Conservation (phyloP, 1,284 basidiomycete genomes). For the Sporisorium graminicola region DNA sequence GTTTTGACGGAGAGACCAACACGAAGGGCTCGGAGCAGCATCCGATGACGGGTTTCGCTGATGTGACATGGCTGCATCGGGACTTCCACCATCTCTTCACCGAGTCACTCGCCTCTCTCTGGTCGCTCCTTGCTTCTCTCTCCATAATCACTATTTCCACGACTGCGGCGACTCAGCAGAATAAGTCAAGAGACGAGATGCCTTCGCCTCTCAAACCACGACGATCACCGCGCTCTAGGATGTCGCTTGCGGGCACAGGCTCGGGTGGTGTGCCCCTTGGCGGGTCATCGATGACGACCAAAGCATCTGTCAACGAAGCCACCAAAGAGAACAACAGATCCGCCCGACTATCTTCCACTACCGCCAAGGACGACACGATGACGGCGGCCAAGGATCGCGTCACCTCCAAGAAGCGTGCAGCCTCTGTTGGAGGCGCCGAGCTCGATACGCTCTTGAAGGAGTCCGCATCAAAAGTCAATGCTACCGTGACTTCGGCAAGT, state of each 20-base stretch:
- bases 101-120: neutral
- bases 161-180: neutral
- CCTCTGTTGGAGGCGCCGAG: slow-evolving; percentile 44
- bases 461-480: slow-evolving; percentile 28
- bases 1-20: slow-evolving; percentile 29
- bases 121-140: neutral
- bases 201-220: slow-evolving; percentile 51
- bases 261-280: slow-evolving; percentile 42
- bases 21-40: slow-evolving; percentile 13
- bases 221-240: slow-evolving; percentile 46
- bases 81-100: slow-evolving; percentile 5
- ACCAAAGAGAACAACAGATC: slow-evolving; percentile 46
- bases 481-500: slow-evolving; percentile 30
- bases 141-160: slow-evolving; percentile 5
- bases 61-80: neutral
- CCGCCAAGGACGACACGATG: slow-evolving; percentile 41
- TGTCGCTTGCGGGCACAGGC: slow-evolving; percentile 47
- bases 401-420: slow-evolving; percentile 45
- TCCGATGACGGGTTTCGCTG: neutral
- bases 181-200: slow-evolving; percentile 9
- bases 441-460: slow-evolving; percentile 47
- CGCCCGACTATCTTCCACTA: slow-evolving; percentile 21
- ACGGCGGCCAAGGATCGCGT: slow-evolving; percentile 37
- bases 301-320: slow-evolving; percentile 21
- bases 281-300: slow-evolving; percentile 49